These are phyloP conservation scores for grape (Vitis vinifera) DNA, from an alignment of 164 flowering plant genomes.

Conservation along the genomic window ASM3070453v1 NC_081814.1:23337001-23337500, in stretches of 20 bases:
- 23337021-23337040: constrained; percentile 64
- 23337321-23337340: constrained; percentile 88
- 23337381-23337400: constrained; percentile 76
- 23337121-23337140: constrained; percentile 53
- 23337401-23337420: constrained; percentile 81
- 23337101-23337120: constrained; percentile 66
- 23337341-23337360: constrained; percentile 45
- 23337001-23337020: constrained; percentile 60
- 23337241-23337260: constrained; percentile 62
- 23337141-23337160: constrained; percentile 30
- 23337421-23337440: constrained; percentile 31
- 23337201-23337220: constrained; percentile 51
- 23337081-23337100: constrained; percentile 71
- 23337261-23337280: constrained; percentile 86
- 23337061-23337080: constrained; percentile 56
- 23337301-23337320: constrained; percentile 72
- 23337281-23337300: constrained; percentile 86
- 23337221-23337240: constrained; percentile 46
- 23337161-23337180: constrained; percentile 54
- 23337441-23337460: constrained; percentile 2
- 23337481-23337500: too few species aligned
- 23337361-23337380: constrained; percentile 69
- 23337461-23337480: too few species aligned
- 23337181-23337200: constrained; percentile 76
- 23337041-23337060: constrained; percentile 75